Base-by-base conservation (phyloP, 345 rosid species). In the Eucalyptus albens region DNA sequence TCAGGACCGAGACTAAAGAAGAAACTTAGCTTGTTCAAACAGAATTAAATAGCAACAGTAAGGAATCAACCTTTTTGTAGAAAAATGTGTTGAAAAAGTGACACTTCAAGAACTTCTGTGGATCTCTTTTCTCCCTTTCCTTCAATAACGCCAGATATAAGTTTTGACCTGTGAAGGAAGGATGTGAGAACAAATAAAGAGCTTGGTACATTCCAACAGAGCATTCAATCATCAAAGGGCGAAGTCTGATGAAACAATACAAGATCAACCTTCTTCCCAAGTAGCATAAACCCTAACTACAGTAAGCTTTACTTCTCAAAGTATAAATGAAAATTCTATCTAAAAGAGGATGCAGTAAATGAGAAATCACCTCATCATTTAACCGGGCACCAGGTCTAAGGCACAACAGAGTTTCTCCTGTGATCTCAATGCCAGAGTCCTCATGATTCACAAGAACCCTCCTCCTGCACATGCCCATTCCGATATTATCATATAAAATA, bases 71-170 rank as follows among this genome's bases (percentile, higher is more conserved):
- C 99, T 96, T 98, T 24, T 96, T 96, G 95, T 95, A 98, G 92
- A 98, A 98, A 88, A 98, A 98, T 77, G 99, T 96, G 92, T 89
- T 98, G 92, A 95, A 96, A 87, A 96, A 98, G 95, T 98, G 99
- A 87, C 99, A 98, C 93, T 96, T 98, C 86, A 97, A 89, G 90
- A 96, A 96, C 94, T 96, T 96, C 87, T 94, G 89, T 87, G 99
- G 97, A 53, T 98, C 98, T 92, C 99, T 95, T 89, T 90, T 94
- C 93, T 98, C 99, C 92, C 99, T 93, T 91, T 97, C 99, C 94
- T 97, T 98, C 90, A 98, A 94, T 94, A 96, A 92, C 89, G 94
- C 98, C 53, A 97, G 94, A 88, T 96, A 98, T 80, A 98, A 83
- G 92, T 98, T 97, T 88, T 97, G 88, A 97, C 99, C 99, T 94